Evolutionary conservation across 108 stramenopile genomes (phyloP), one percentile per base, ranked within the genome.

Genomic region (Bacterosira constricta): DNA sequence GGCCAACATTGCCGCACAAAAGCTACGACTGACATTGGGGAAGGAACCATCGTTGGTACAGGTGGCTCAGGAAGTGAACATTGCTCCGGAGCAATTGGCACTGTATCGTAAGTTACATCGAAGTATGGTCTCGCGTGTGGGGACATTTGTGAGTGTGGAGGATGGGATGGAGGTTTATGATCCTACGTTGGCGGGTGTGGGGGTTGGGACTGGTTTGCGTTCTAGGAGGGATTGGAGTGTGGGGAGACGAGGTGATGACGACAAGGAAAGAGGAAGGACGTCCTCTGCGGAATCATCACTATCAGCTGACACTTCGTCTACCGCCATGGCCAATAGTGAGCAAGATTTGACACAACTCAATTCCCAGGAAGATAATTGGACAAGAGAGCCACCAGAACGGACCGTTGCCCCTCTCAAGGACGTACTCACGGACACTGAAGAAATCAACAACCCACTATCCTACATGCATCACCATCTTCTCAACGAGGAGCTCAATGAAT

Each of bases 341-440:
- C 42, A 79, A 54, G 75, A 80, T 71, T 54, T 63, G 37, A 13
- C 11, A 59, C 20, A 42, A 59, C 46, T 80, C 10, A 69, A 85
- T 23, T 59, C 70, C 18, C 71, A 88, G 45, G 84, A 80, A 26
- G 83, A 86, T 27, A 81, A 86, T 65, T 76, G 78, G 68, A 73
- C 67, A 62, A 84, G 72, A 59, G 45, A 75, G 31, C 74, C 77
- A 4, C 83, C 81, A 12, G 75, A 82, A 71, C 80, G 81, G 30
- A 71, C 82, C 18, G 83, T 83, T 2, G 79, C 69, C 12, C 85
- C 81, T 18, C 42, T 88, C 12, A 52, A 77, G 3, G 88, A 88
- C 49, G 63, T 77, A 10, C 71, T 86, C 15, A 73, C 83, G 12
- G 79, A 81, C 45, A 58, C 36, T 3, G 69, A 70, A 35, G 65